Evolutionary conservation across 2,329 filamentous ascomycete species (phyloP), one percentile per base, ranked within the genome.

Genomic region (Aspergillus puulaauensis): DNA sequence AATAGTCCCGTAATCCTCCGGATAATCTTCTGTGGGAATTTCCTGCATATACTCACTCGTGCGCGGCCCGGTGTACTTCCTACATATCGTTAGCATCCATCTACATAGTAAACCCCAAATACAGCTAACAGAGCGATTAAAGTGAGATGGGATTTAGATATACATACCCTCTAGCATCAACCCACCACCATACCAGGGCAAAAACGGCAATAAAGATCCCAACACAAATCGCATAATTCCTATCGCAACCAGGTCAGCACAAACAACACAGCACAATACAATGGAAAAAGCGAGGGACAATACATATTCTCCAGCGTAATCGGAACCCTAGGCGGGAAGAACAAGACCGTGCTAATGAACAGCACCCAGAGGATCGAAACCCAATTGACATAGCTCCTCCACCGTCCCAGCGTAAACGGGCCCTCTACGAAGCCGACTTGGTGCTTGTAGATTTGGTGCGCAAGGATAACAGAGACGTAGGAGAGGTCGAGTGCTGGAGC

Each of bases 281-380:
- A 24, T 14, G 3, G 8, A 15, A 24, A 21, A 37, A 8, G n/a
- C 14, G 35, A 39, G 8, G 12, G 17, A 4, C 33, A 63, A 63
- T 64, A 78, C 79, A 83, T 82, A 66, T 82, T 83, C 51, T 72
- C 67, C 4, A 65, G 63, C 4, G 80, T 83, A 9, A 82, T 73
- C 8, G 81, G 81, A 46, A 74, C 71, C 9, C 69, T 69, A 2
- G 79, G 75, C 7, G 81, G 81, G 68, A 82, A 82, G 64, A 83
- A 84, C 17, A 88, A 73, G n/a, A 87, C 79, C 9, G 82, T 75
- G 63, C 83, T 86, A 62, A 88, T 87, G 65, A 87, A 86, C 24
- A 80, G 61, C 3, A 87, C 84, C 86, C 86, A 88, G 3, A 73
- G 70, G n/a, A 85, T 78, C 2, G 85, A 83, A 12, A 86, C 70